These are phyloP conservation scores for Coemansia javaensis DNA, from an alignment of 192 early-diverging fungal species.

Conservation along the genomic window DNA sequence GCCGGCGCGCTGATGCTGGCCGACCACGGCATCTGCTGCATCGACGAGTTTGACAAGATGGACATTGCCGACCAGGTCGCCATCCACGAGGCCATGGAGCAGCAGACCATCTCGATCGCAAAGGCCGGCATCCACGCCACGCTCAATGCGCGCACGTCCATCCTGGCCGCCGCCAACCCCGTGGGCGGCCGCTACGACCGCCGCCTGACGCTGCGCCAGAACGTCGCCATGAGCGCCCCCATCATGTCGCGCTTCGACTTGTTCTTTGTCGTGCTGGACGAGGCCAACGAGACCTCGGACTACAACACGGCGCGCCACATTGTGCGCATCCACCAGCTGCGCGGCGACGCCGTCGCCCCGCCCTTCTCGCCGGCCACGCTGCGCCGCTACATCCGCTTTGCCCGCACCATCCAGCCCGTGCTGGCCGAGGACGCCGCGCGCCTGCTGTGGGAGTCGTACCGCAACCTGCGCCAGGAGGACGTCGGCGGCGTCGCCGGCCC, in stretches of 20 bases:
- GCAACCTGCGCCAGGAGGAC: conserved; percentile 82
- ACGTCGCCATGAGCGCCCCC: conserved; percentile 90
- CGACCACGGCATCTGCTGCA: conserved; percentile 96
- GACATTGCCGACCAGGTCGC: conserved; percentile 94
- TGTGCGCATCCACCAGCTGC: conserved; percentile 72
- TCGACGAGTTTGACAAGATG: conserved; percentile 99
- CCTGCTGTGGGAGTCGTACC: conserved; percentile 77
- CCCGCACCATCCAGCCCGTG: conserved; percentile 80
- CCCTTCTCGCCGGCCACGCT: conserved; percentile 69
- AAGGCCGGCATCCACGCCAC: conserved; percentile 96
- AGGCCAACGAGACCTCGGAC: conserved; percentile 84
- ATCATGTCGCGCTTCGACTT: conserved; percentile 99
- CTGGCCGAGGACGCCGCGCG: conserved; percentile 71
- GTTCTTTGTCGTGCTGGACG: conserved; percentile 96
- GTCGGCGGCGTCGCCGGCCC: conserved; percentile 56
- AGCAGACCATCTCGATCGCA: conserved; percentile 95
- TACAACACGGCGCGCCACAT: conserved; percentile 90
- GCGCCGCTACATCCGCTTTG: conserved; percentile 81
- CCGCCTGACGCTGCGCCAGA: conserved; percentile 91
- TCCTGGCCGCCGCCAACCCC: conserved; percentile 95
- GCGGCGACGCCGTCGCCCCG: conserved; percentile 66
- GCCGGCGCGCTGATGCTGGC: conserved; percentile 97
- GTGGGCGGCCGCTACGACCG: conserved; percentile 93
- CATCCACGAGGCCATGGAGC: conserved; percentile 99
- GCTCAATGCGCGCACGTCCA: conserved; percentile 89